Conservation (phyloP, 2,329 filamentous ascomycete species). For the Pseudopithomyces maydicus region DNA sequence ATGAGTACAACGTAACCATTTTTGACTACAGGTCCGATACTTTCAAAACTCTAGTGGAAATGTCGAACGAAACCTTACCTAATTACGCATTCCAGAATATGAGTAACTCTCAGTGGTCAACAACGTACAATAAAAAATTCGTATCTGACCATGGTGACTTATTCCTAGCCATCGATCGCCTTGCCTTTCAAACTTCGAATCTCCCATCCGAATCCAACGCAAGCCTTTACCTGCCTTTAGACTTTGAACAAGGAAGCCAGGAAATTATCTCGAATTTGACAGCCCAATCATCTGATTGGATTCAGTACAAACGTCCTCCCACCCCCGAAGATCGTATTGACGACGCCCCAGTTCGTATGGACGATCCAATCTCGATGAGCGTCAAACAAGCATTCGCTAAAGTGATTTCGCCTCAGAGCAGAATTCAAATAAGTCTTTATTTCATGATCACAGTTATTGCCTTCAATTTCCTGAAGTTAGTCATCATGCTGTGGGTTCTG, state of each 20-base stretch:
- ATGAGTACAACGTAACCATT: slow-evolving; percentile 17
- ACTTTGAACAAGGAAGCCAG: background rate
- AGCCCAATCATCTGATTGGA: background rate
- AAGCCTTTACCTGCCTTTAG: background rate
- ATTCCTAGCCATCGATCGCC: slow-evolving; percentile 11
- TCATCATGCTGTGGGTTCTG: slow-evolving; percentile 17
- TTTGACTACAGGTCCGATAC: slow-evolving; percentile 8
- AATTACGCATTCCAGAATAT: background rate
- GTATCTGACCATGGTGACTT: slow-evolving; percentile 15
- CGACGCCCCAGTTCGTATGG: too few species aligned
- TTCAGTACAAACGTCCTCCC: background rate
- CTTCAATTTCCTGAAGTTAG: slow-evolving; percentile 23
- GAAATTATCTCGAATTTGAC: background rate
- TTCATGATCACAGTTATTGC: slow-evolving; percentile 25
- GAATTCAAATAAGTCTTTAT: slow-evolving; percentile 20
- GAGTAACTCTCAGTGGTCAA: slow-evolving; percentile 2
- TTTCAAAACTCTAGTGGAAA: background rate
- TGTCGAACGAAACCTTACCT: background rate
- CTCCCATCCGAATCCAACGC: background rate
- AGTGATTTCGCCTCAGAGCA: background rate
- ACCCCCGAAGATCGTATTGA: background rate
- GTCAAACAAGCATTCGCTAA: slow-evolving; percentile 13
- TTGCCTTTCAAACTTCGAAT: slow-evolving; percentile 6
- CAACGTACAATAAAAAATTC: slow-evolving; percentile 5
- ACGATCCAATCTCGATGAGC: background rate